Percentiles rank a stretch among this genome's conserved stretches.
Conservation (phyloP, 1,139 yeast species). For the Taphrina flavorubra region DNA sequence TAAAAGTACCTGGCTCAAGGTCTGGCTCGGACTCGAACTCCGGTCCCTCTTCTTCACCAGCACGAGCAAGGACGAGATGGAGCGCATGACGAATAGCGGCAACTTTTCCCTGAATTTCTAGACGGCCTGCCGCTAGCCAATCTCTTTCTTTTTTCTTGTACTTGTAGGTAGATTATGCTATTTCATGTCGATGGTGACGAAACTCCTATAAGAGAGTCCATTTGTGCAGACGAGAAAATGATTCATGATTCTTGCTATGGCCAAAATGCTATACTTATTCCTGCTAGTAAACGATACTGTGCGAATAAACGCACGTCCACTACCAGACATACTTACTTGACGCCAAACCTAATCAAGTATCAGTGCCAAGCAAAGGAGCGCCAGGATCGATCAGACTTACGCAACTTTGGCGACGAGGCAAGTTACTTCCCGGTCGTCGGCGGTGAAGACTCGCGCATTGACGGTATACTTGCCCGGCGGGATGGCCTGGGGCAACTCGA, state of each 20-base stretch:
- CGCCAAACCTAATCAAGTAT: not conserved
- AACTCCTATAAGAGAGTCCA: no score
- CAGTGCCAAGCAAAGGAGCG: not conserved
- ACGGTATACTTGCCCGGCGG: conserved; percentile 90
- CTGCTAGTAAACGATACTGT: no score
- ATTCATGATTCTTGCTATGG: not conserved
- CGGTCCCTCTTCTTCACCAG: conserved; percentile 71
- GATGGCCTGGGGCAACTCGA: conserved; percentile 87
- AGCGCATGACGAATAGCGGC: conserved; percentile 48
- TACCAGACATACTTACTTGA: not conserved
- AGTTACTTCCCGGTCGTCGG: conserved; percentile 76
- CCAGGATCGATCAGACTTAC: conserved; percentile 38
- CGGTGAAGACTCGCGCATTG: conserved; percentile 85
- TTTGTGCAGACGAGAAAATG: no score
- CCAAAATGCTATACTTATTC: conserved; percentile 10
- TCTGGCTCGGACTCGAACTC: conserved; percentile 89
- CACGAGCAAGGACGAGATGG: conserved; percentile 80
- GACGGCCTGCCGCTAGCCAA: not conserved
- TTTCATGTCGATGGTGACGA: no score
- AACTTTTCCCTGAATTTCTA: conserved; percentile 18
- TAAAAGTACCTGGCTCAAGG: conserved; percentile 64
- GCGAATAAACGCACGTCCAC: no score
- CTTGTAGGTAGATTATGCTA: not conserved
- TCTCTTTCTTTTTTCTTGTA: not conserved
- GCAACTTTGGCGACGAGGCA: conserved; percentile 80